A percentile compares a stretch with the other conserved stretches of the same genome.
Evolutionary conservation across 768 basidiomycete genomes (phyloP).

Genomic region (Ramaria sp.): DNA sequence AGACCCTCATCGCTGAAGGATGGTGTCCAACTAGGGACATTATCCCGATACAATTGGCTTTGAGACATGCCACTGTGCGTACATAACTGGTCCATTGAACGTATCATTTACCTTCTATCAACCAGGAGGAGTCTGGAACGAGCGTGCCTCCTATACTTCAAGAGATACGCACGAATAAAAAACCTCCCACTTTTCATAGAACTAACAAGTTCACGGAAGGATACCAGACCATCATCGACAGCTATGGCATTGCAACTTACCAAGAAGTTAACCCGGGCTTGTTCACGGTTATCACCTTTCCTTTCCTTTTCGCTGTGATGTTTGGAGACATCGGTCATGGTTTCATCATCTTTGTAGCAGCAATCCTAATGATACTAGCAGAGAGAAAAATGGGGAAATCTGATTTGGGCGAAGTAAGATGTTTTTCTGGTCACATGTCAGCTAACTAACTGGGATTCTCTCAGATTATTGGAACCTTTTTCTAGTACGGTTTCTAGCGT

Average conservation of each 20-base stretch:
- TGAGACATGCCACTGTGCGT: conserved; percentile 75
- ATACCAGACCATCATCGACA: conserved; percentile 97
- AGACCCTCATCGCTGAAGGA: conserved; percentile 93
- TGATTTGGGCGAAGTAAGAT: conserved; percentile 64
- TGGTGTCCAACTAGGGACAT: conserved; percentile 97
- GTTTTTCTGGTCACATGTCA: conserved; percentile 1
- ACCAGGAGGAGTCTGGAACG: conserved; percentile 83
- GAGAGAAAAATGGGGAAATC: conserved; percentile 70
- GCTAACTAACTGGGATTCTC: not conserved
- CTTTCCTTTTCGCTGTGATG: conserved; percentile 99
- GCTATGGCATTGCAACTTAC: conserved; percentile 89
- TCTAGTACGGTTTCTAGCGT: conserved; percentile 54
- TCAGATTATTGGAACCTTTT: conserved; percentile 81
- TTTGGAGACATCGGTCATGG: conserved; percentile 99
- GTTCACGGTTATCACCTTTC: conserved; percentile 88
- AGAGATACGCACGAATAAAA: conserved; percentile 80
- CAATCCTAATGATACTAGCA: conserved; percentile 74
- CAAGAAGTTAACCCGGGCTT: conserved; percentile 96
- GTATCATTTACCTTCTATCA: not conserved
- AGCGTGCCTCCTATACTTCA: conserved; percentile 87
- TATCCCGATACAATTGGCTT: conserved; percentile 69
- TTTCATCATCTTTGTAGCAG: conserved; percentile 65
- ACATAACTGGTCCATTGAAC: not conserved
- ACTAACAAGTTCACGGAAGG: conserved; percentile 95
- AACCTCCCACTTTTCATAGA: conserved; percentile 89